Evolutionary conservation across 345 rosid genomes (phyloP), one percentile per base, ranked within the genome.

Genomic region (Bretschneidera sinensis): DNA sequence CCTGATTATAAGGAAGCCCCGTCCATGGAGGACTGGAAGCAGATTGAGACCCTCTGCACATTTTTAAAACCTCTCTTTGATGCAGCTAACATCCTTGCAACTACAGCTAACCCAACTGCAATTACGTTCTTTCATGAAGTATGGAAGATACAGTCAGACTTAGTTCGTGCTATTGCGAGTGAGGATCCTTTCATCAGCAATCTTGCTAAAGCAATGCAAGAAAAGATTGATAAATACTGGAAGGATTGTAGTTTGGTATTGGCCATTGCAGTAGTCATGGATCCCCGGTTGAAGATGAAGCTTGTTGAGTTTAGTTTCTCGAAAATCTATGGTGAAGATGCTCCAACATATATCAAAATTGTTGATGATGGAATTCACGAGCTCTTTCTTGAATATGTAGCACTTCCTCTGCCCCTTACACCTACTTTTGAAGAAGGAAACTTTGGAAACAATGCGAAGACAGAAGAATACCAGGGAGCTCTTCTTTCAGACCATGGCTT

Each of bases 261-360:
- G 80, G 95, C 97, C 5, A 59, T 81, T 61, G 95, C 96, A 5
- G 92, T 89, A 8, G 88, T 87, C 63, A 85, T 92, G 98, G 98
- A 92, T 78, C 98, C 98, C 18, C 84, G 94, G 55, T 92, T 89
- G 77, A 92, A 86, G 76, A 78, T 89, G 97, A 92, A 89, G 79
- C 91, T 92, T 18, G 91, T 92, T 6, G 97, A 92, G 78, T 92
- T 92, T 76, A 89, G 96, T 68, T 92, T 92, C 78, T 67, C 89
- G 1, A 92, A 89, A 71, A 68, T 92, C 53, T 92, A 67, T 5
- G 96, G 96, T 50, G 92, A 87, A 39, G 96, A 89, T 50, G 87
- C 95, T 15, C 85, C 75, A 0, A 63, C 56, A 11, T 72, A 83
- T 55, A 75, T 80, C 71, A 92, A 87, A 75, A 71, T 79, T 1